Conservation (phyloP, 129 eudicot genomes). For the Centrapalus pauciflorus region DNA sequence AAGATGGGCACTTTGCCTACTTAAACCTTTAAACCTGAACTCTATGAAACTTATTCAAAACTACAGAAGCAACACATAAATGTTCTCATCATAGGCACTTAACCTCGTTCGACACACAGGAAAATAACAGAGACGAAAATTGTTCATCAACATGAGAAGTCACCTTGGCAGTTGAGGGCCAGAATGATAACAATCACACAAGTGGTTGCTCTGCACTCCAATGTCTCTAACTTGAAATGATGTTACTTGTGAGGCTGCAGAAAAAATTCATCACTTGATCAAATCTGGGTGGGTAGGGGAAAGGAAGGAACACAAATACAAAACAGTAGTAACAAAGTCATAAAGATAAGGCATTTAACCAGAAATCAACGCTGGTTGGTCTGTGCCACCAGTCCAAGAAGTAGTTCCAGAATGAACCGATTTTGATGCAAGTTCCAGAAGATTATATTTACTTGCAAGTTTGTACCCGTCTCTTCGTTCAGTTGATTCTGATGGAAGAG, state of each 20-base stretch:
- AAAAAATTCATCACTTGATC: conserved; percentile 12
- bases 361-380: conserved; percentile 21
- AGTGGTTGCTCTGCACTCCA: conserved; percentile 14
- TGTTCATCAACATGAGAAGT: not conserved
- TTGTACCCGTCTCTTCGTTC: conserved; percentile 3
- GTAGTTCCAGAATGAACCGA: conserved; percentile 17
- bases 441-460: conserved; percentile 1
- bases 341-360: conserved; percentile 29
- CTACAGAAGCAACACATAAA: no score
- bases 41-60: no score
- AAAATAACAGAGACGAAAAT: not conserved
- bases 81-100: not conserved
- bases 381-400: conserved; percentile 14
- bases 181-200: conserved; percentile 17
- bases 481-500: conserved; percentile 23
- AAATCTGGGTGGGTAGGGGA: conserved; percentile 3
- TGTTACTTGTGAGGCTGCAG: conserved; percentile 28
- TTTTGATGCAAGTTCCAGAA: conserved; percentile 23
- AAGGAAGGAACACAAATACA: conserved; percentile 5
- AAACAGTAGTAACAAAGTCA: not conserved
- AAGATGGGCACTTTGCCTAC: no score
- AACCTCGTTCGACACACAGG: not conserved
- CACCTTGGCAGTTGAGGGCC: conserved; percentile 44
- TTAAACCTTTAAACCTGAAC: no score
- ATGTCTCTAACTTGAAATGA: conserved; percentile 9